Conservation (phyloP, 2,329 filamentous ascomycete genomes). For the Monosporascus sp. region DNA sequence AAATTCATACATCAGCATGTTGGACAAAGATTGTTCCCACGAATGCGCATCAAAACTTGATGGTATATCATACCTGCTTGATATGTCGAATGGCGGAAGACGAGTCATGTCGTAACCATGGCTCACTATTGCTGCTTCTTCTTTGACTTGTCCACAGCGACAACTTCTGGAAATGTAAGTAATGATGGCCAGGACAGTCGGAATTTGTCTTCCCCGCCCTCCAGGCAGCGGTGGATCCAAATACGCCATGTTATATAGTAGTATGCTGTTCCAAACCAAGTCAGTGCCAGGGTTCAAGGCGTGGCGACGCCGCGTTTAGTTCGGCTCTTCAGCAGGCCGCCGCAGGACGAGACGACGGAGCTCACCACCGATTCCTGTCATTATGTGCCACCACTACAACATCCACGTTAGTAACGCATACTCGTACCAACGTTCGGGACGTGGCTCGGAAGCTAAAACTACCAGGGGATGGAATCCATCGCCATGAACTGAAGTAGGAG, state of each 20-base stretch:
- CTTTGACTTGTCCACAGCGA: conserved; percentile 25
- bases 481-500: neutral
- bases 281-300: neutral
- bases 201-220: conserved; percentile 67
- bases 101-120: conserved; percentile 4
- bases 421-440: too few relatives aligned
- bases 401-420: neutral
- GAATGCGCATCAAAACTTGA: too few relatives aligned
- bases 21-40: too few relatives aligned
- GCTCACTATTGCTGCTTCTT: conserved; percentile 16
- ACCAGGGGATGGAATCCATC: too few relatives aligned
- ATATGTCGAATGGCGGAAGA: neutral
- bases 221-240: conserved; percentile 73
- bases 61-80: neutral
- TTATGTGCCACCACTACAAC: conserved; percentile 59
- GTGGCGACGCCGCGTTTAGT: neutral
- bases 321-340: neutral
- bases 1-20: too few relatives aligned
- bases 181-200: conserved; percentile 63
- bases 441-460: too few relatives aligned
- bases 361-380: conserved; percentile 64
- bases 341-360: neutral
- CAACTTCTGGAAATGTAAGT: conserved; percentile 47
- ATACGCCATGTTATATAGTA: conserved; percentile 81
- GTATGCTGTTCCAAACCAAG: conserved; percentile 51